Evolutionary conservation across 1,284 basidiomycete species (phyloP).

Genomic region (Tetrapyrgos nigripes): DNA sequence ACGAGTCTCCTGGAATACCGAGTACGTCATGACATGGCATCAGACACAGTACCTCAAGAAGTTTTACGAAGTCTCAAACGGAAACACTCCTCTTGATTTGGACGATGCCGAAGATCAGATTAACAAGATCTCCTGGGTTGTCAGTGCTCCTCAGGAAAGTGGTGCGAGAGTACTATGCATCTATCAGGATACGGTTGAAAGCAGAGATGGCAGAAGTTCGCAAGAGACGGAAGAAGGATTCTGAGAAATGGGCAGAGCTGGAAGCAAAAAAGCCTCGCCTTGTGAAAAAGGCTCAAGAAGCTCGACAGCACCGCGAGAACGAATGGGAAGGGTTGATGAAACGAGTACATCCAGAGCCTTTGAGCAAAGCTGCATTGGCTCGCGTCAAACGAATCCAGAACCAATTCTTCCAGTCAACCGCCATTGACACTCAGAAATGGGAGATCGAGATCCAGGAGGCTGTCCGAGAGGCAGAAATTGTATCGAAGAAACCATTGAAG

Average conservation of each 20-base stretch:
- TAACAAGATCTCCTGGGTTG: conserved; percentile 55
- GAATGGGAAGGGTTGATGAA: conserved; percentile 68
- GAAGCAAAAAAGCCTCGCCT: conserved; percentile 52
- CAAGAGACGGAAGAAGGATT: conserved; percentile 32
- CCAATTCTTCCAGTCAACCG: conserved; percentile 63
- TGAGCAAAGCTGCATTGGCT: conserved; percentile 52
- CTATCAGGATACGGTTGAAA: conserved; percentile 43
- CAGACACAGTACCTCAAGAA: conserved; percentile 68
- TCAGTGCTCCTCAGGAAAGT: conserved; percentile 61
- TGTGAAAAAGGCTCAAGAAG: conserved; percentile 62
- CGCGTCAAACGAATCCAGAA: conserved; percentile 59
- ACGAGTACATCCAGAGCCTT: conserved; percentile 56
- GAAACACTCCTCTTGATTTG: conserved; percentile 57
- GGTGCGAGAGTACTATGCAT: conserved; percentile 53
- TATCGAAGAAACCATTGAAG: conserved; percentile 50
- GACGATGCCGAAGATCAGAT: conserved; percentile 46
- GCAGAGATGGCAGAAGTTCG: conserved; percentile 51
- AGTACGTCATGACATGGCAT: conserved; percentile 69
- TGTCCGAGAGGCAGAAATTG: conserved; percentile 60
- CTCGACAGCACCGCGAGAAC: conserved; percentile 57
- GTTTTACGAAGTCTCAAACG: conserved; percentile 49
- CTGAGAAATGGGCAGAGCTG: conserved; percentile 41
- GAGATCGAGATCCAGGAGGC: conserved; percentile 61
- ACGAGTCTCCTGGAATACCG: conserved; percentile 60
- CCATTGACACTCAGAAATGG: conserved; percentile 62